phyloP scores from a whole-genome alignment of 495 filamentous ascomycete genomes.

The Tuber magnatum region DNA sequence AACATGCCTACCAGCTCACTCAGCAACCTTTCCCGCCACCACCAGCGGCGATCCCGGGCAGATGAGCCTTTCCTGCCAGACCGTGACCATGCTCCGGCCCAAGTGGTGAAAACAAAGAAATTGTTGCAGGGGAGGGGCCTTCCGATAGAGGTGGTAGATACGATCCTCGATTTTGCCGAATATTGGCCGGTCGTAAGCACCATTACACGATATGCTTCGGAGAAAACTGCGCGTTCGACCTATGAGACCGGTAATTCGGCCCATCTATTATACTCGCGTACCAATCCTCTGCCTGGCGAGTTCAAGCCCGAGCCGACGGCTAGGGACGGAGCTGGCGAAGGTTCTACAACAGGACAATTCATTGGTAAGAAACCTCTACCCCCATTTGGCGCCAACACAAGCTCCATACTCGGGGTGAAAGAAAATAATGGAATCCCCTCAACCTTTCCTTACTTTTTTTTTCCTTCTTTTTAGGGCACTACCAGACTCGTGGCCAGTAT shows the following conservation, averaged over 20 bases:
- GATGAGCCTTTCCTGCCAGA: background rate
- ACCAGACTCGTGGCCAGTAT: slow-evolving; percentile 12
- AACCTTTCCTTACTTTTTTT: background rate
- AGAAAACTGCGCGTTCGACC: slow-evolving; percentile 31
- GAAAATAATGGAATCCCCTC: background rate
- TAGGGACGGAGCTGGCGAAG: background rate
- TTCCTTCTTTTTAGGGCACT: background rate
- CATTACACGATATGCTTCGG: background rate
- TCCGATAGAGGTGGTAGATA: slow-evolving; percentile 60
- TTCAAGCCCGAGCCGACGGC: slow-evolving; percentile 6
- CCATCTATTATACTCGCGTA: slow-evolving; percentile 9
- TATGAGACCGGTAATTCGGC: slow-evolving; percentile 14
- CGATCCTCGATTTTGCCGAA: slow-evolving; percentile 60
- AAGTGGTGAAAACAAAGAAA: slow-evolving; percentile 47
- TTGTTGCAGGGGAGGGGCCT: slow-evolving; percentile 47
- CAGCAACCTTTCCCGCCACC: background rate
- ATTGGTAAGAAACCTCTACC: background rate
- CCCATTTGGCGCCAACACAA: background rate
- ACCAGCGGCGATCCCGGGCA: background rate
- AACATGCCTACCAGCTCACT: background rate
- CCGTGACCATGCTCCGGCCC: slow-evolving; percentile 11
- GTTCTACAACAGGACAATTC: slow-evolving; percentile 6
- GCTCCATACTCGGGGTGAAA: background rate
- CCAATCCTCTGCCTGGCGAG: slow-evolving; percentile 14
- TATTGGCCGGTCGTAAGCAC: slow-evolving; percentile 53